Percentiles rank a stretch among this genome's conserved stretches.
Conservation (phyloP, 2,329 filamentous ascomycete genomes). For the Pyrenochaeta sp. region DNA sequence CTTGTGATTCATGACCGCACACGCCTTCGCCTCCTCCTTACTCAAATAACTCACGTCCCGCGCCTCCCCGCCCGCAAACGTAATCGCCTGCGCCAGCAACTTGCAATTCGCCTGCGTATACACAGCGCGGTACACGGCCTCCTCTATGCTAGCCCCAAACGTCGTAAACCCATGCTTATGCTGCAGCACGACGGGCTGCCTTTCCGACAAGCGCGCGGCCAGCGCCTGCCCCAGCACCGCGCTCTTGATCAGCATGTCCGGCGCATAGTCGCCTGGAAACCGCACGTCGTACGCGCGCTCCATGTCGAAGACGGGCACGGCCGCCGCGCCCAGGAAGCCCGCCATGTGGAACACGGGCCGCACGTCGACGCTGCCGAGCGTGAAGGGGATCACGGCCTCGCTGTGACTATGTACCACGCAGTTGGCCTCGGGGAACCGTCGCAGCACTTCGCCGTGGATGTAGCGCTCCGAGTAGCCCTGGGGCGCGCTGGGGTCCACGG, state of each 20-base stretch:
- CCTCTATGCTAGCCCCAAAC: constrained; percentile 46
- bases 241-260: constrained; percentile 39
- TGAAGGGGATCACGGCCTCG: constrained; percentile 51
- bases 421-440: constrained; percentile 47
- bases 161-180: constrained; percentile 55
- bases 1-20: constrained; percentile 41
- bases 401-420: constrained; percentile 52
- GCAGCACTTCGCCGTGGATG: constrained; percentile 53
- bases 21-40: constrained; percentile 46
- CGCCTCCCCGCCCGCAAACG: constrained; percentile 37
- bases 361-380: constrained; percentile 40
- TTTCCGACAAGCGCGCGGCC: constrained; percentile 18
- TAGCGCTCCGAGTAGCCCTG: constrained; percentile 52
- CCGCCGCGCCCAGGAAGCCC: constrained; percentile 43
- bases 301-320: constrained; percentile 21
- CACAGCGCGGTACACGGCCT: constrained; percentile 52
- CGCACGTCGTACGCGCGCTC: constrained; percentile 24
- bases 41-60: constrained; percentile 38
- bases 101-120: constrained; percentile 48
- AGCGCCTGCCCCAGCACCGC: constrained; percentile 29
- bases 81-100: constrained; percentile 42
- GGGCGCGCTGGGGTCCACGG: constrained; percentile 50
- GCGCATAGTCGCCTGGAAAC: constrained; percentile 29
- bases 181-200: constrained; percentile 45
- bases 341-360: constrained; percentile 50